Base-by-base conservation (phyloP, 306 rosid genomes). In the Quillaja saponaria region DNA sequence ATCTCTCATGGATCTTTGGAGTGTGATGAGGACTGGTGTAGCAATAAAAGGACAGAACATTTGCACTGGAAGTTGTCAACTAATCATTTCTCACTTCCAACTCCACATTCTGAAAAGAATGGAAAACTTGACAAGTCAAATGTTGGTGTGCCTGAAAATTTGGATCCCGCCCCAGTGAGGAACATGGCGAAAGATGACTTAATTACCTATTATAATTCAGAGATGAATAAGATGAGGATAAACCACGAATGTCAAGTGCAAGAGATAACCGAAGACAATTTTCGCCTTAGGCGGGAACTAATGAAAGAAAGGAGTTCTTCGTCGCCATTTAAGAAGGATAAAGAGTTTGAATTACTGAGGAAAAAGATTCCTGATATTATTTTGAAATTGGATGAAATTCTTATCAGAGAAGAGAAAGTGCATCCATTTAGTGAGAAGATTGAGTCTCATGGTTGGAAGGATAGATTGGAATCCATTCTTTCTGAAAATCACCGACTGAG, bases 201-300 rank as follows among this genome's bases (percentile, higher is more conserved):
- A 80, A 48, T 80, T 33, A 31, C 31, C 35, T 61, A 80, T 65
- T 76, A 48, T 38, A 78, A 69, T 62, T 66, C 71, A 34, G 82
- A 75, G 83, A 81, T 94, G 75, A 81, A 86, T 55, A 80, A 73
- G 50, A 76, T 83, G 90, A 87, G 76, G 82, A 85, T 97, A 80
- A 76, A 83, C 54, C 97, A 94, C 25, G 99, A 94, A 64, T 83
- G 83, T 42, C 64, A 83, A 56, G 84, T 87, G 78, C 96, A 68
- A 6, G 71, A 72, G 74, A 53, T 72, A 54, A 89, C 85, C 19
- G 99, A 94, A 77, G 80, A 83, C 56, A 67, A 54, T 61, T 68
- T 83, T 69, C 68, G 67, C 63, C 86, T 83, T 25, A 87, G 33
- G 80, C 49, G 96, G 62, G 86, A 81, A 53, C 44, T 74, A 8